phyloP scores from a whole-genome alignment of 768 basidiomycete genomes.

The Cystofilobasidium bisporidii region DNA sequence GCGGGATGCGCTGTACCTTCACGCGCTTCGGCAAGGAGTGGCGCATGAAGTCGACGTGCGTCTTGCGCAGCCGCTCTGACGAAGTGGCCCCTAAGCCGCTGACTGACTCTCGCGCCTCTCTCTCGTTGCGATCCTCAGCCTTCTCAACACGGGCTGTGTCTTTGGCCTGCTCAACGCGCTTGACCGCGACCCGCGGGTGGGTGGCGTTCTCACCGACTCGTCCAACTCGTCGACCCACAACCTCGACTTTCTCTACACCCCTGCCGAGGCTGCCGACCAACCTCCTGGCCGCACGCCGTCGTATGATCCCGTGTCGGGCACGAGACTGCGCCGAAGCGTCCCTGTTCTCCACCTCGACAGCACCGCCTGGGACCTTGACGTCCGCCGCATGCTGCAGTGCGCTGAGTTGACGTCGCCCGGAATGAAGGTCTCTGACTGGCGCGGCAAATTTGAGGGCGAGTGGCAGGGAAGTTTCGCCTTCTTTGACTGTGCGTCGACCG shows the following conservation, averaged over 20 bases:
- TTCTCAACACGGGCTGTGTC: constrained; percentile 2
- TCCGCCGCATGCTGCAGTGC: constrained; percentile 10
- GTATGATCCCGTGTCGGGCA: constrained; percentile 13
- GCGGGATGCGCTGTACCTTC: background rate
- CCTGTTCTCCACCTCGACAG: constrained; percentile 14
- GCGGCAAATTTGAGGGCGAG: constrained; percentile 18
- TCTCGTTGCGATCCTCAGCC: background rate
- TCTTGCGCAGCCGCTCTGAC: no score
- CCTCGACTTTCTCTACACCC: constrained; percentile 14
- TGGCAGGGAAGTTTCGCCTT: constrained; percentile 7
- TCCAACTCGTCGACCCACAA: constrained; percentile 12
- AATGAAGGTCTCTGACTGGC: constrained; percentile 8
- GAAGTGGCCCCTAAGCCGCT: no score
- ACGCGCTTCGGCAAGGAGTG: background rate
- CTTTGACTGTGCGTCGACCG: background rate
- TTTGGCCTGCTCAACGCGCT: constrained; percentile 18
- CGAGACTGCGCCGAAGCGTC: background rate
- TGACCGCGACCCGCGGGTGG: constrained; percentile 15
- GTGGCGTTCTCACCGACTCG: constrained; percentile 8
- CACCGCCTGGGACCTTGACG: constrained; percentile 12
- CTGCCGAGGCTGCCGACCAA: background rate
- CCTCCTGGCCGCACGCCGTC: background rate
- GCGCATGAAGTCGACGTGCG: constrained; percentile 13
- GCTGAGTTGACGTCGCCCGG: constrained; percentile 4
- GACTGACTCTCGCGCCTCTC: no score